phyloP scores from a whole-genome alignment of 1,139 yeast genomes.

The Debaryomyces sp. region DNA sequence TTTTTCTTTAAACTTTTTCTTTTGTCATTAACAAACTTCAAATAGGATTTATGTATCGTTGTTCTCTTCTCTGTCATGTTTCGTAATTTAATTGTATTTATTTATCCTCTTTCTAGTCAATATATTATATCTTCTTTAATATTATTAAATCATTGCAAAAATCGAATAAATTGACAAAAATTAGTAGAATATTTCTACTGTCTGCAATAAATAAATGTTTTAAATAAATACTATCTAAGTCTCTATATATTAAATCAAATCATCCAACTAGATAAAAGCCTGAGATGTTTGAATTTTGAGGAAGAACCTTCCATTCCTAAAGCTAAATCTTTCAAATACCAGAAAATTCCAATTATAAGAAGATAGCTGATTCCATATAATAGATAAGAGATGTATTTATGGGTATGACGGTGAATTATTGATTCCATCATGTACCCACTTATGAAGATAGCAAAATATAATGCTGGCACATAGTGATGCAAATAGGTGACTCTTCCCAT shows the following conservation, averaged over 20 bases:
- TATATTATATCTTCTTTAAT: background rate
- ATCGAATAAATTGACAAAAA: background rate
- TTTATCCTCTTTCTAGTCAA: too few relatives aligned
- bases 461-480: conserved; percentile 41
- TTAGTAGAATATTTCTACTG: background rate
- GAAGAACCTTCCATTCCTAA: conserved; percentile 40
- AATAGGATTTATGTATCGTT: too few relatives aligned
- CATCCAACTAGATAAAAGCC: conserved; percentile 35
- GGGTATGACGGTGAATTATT: conserved; percentile 19
- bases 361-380: conserved; percentile 24
- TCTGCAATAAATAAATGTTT: background rate
- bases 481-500: conserved; percentile 41
- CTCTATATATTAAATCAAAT: conserved; percentile 9
- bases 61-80: background rate
- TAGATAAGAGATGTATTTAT: conserved; percentile 13
- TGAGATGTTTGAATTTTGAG: conserved; percentile 24
- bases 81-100: background rate
- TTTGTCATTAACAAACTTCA: too few relatives aligned
- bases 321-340: conserved; percentile 31
- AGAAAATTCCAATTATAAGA: conserved; percentile 28
- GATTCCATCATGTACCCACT: conserved; percentile 39
- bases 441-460: conserved; percentile 35
- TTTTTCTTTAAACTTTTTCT: background rate
- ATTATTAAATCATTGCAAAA: background rate
- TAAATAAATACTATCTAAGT: background rate